Evolutionary conservation across 805 yeast genomes (phyloP).

Genomic region (Ogataea neopini): DNA sequence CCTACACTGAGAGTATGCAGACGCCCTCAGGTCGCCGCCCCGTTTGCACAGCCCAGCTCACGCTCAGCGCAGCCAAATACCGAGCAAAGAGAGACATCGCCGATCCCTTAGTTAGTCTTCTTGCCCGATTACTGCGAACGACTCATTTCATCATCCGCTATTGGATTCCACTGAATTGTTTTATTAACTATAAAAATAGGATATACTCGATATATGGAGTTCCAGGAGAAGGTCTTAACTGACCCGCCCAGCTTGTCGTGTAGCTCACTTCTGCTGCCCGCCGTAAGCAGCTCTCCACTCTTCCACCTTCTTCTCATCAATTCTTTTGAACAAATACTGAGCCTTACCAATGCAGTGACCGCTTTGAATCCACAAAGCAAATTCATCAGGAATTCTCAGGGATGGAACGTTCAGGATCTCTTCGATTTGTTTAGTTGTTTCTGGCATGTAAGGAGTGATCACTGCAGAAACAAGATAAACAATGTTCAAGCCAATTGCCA

Average conservation of each 20-base stretch:
- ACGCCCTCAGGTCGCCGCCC: no score
- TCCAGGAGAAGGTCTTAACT: no score
- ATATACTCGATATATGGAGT: no score
- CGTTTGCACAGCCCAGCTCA: no score
- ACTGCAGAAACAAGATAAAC: conserved; percentile 83
- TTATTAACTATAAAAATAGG: no score
- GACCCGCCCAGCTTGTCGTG: background rate
- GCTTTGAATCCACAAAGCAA: conserved; percentile 63
- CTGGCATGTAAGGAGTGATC: conserved; percentile 89
- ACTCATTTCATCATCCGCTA: no score
- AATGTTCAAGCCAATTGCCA: conserved; percentile 87
- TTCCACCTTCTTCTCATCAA: conserved; percentile 84
- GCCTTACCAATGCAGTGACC: conserved; percentile 93
- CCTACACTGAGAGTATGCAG: no score
- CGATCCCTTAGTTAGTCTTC: no score
- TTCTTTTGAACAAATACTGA: conserved; percentile 86
- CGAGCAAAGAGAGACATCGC: no score
- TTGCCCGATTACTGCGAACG: no score
- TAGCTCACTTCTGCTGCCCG: conserved; percentile 57
- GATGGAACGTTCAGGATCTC: conserved; percentile 83
- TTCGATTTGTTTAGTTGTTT: conserved; percentile 65
- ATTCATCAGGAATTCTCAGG: conserved; percentile 72
- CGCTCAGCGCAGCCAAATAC: no score
- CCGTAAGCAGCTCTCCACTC: conserved; percentile 88
- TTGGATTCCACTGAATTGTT: no score